Conservation (phyloP, 2,329 filamentous ascomycete genomes). For the Erysiphe pulchra region DNA sequence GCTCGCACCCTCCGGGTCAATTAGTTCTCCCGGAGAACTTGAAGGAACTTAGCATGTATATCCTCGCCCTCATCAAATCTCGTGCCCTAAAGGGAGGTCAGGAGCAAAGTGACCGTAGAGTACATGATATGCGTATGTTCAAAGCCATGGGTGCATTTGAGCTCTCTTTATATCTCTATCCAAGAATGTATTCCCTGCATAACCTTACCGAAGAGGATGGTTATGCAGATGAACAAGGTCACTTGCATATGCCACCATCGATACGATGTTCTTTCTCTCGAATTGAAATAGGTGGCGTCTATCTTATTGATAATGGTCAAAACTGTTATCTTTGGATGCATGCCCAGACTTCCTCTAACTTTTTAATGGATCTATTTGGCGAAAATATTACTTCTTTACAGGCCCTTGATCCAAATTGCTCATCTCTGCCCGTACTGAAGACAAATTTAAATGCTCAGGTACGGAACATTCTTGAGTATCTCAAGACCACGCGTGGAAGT, state of each 20-base stretch:
- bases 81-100: conserved; percentile 81
- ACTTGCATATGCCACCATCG: conserved; percentile 58
- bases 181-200: conserved; percentile 76
- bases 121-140: conserved; percentile 78
- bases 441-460: conserved; percentile 90
- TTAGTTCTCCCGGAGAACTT: conserved; percentile 86
- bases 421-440: conserved; percentile 56
- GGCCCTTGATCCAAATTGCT: conserved; percentile 56
- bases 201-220: conserved; percentile 70
- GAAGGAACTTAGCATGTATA: conserved; percentile 93
- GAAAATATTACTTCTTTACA: conserved; percentile 45
- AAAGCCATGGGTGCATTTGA: conserved; percentile 69
- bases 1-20: conserved; percentile 68
- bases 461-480: conserved; percentile 74
- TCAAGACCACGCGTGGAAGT: conserved; percentile 53
- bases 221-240: conserved; percentile 67
- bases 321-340: conserved; percentile 83
- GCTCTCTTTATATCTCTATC: conserved; percentile 79
- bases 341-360: conserved; percentile 69
- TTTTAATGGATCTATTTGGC: conserved; percentile 77
- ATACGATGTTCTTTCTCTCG: conserved; percentile 66
- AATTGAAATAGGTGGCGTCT: conserved; percentile 79
- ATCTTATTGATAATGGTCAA: conserved; percentile 88
- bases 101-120: conserved; percentile 71
- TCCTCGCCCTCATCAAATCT: conserved; percentile 69